These are phyloP conservation scores for Balakata baccata DNA, from an alignment of 345 rosid species.

Conservation along the genomic window DNA sequence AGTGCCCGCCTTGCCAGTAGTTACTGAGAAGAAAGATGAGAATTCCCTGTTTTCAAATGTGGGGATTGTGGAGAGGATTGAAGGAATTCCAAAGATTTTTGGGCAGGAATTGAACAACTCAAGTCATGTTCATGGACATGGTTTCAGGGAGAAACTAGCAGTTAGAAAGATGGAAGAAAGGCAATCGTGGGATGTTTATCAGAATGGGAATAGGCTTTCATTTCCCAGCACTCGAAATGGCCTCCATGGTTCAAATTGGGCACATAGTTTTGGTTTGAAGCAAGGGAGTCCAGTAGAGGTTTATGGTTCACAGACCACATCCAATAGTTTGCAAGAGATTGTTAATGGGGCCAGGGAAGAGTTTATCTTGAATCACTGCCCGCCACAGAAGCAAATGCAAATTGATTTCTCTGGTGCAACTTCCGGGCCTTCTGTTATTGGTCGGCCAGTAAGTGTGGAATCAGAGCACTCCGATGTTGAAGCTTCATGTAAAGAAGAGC, in stretches of 20 bases:
- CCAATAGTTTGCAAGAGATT: conserved; percentile 45
- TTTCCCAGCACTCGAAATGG: conserved; percentile 47
- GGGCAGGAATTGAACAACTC: conserved; percentile 63
- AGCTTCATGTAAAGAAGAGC: conserved; percentile 64
- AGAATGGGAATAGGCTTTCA: conserved; percentile 43
- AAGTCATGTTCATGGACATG: conserved; percentile 35
- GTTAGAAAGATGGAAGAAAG: conserved; percentile 83
- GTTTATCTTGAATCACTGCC: conserved; percentile 41
- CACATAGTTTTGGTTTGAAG: conserved; percentile 42
- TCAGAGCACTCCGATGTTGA: conserved; percentile 75
- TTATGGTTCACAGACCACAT: conserved; percentile 40
- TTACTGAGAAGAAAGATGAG: conserved; percentile 45
- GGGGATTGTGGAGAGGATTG: conserved; percentile 48
- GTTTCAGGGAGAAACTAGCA: conserved; percentile 75
- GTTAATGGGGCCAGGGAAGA: conserved; percentile 48
- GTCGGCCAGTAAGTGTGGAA: conserved; percentile 43
- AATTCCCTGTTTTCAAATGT: conserved; percentile 32
- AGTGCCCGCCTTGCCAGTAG: conserved; percentile 23
- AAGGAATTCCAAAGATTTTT: conserved; percentile 57
- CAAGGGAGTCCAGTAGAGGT: conserved; percentile 42
- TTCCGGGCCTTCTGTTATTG: conserved; percentile 50
- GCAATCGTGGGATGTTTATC: conserved; percentile 50
- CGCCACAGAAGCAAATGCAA: conserved; percentile 62
- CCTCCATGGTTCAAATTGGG: conserved; percentile 53
- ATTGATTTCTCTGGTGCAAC: conserved; percentile 65